phyloP scores from a whole-genome alignment of 371 early-diverging fungal genomes.

The Apophysomyces variabilis region DNA sequence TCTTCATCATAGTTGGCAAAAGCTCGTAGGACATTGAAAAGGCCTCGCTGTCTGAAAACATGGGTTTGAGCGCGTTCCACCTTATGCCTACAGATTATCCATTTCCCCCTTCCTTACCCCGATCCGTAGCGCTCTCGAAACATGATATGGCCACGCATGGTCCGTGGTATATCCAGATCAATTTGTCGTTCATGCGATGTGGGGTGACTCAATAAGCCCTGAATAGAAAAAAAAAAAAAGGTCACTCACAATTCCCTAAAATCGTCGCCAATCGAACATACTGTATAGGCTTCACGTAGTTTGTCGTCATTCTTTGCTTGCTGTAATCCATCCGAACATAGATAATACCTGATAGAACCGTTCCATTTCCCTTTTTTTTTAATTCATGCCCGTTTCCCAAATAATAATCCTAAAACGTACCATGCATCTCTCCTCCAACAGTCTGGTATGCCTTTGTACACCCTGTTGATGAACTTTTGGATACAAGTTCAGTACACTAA shows the following conservation, averaged over 20 bases:
- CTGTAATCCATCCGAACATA: slow-evolving; percentile 36
- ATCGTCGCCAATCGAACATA: neutral
- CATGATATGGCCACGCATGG: slow-evolving; percentile 68
- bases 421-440: slow-evolving; percentile 70
- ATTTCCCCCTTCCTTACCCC: slow-evolving; percentile 46
- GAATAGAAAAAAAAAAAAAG: neutral
- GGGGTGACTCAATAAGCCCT: slow-evolving; percentile 29
- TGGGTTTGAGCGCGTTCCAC: neutral
- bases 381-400: neutral
- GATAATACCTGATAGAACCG: slow-evolving; percentile 34
- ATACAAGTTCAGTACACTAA: slow-evolving; percentile 6
- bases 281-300: slow-evolving; percentile 25
- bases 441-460: slow-evolving; percentile 71
- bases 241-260: neutral
- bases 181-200: slow-evolving; percentile 66
- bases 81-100: neutral
- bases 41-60: slow-evolving; percentile 53
- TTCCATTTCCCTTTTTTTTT: no score
- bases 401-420: slow-evolving; percentile 26
- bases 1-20: slow-evolving; percentile 86
- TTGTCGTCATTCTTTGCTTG: slow-evolving; percentile 24
- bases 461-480: slow-evolving; percentile 50
- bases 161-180: slow-evolving; percentile 70
- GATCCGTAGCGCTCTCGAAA: slow-evolving; percentile 67
- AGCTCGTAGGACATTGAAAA: slow-evolving; percentile 88